Evolutionary conservation across 305 asterid species (phyloP).

Genomic region (Fraxinus platypoda): DNA sequence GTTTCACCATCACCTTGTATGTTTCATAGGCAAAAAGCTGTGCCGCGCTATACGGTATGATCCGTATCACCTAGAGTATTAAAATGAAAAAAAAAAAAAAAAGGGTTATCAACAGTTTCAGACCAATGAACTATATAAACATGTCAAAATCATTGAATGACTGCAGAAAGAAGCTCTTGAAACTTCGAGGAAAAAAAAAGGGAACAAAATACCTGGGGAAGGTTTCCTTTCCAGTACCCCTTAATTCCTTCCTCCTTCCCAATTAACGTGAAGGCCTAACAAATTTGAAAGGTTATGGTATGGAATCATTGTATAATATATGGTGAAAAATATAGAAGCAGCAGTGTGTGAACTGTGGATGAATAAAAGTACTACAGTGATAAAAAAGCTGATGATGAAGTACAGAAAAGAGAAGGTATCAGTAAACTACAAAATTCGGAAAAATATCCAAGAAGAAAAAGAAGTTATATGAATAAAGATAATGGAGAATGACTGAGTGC

Average conservation of each 20-base stretch:
- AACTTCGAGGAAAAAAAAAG: not conserved
- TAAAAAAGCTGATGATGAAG: not conserved
- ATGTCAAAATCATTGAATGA: not conserved
- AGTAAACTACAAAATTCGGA: not conserved
- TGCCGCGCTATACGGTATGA: constrained; percentile 87
- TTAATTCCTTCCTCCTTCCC: constrained; percentile 81
- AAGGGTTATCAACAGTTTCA: not conserved
- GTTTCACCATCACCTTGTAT: constrained; percentile 66
- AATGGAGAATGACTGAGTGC: not conserved
- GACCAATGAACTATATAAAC: not conserved
- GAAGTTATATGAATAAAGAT: not conserved
- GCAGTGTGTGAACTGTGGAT: not conserved
- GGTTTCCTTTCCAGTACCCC: constrained; percentile 98
- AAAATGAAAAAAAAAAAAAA: constrained; percentile 7
- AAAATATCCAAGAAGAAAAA: not conserved
- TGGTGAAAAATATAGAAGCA: constrained; percentile 2
- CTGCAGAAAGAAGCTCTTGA: constrained; percentile 13
- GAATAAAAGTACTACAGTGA: not conserved
- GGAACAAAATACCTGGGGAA: constrained; percentile 65
- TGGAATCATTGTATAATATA: not conserved
- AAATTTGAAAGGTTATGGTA: constrained; percentile 25
- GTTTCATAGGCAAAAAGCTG: constrained; percentile 89
- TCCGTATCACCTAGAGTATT: constrained; percentile 65
- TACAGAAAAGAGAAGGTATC: not conserved
- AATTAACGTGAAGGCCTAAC: constrained; percentile 68